phyloP scores from a whole-genome alignment of 2,329 filamentous ascomycete genomes.

The Colletotrichum melonis region DNA sequence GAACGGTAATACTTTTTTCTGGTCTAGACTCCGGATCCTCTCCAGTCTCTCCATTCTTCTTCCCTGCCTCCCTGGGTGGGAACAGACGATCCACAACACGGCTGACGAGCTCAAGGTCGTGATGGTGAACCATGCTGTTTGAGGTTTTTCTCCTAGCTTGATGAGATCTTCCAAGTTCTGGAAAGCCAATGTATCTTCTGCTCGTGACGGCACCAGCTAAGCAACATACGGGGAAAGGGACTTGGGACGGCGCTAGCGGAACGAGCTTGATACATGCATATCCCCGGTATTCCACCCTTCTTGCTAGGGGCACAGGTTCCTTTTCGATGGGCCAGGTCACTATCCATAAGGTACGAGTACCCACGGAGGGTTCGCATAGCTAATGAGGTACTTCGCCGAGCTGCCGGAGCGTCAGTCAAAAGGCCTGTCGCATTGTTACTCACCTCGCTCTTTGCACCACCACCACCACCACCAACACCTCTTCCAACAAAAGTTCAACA shows the following conservation, averaged over 20 bases:
- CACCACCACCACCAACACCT: too few species aligned
- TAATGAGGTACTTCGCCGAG: background rate
- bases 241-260: background rate
- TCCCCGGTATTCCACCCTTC: background rate
- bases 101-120: background rate
- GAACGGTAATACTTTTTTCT: background rate
- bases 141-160: background rate
- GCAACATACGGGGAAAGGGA: background rate
- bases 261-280: slow-evolving; percentile 7
- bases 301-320: background rate
- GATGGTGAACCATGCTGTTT: background rate
- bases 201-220: background rate
- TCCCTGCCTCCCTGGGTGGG: background rate
- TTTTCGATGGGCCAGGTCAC: background rate
- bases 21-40: background rate
- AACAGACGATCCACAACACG: background rate
- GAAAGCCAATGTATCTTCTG: background rate
- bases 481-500: background rate
- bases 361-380: background rate
- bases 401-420: background rate
- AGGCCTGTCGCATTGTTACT: background rate
- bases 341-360: background rate
- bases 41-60: background rate
- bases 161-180: background rate
- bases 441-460: background rate